These are phyloP conservation scores for Ustilago esculenta DNA, from an alignment of 1,284 basidiomycete species.

Conservation along the genomic window DNA sequence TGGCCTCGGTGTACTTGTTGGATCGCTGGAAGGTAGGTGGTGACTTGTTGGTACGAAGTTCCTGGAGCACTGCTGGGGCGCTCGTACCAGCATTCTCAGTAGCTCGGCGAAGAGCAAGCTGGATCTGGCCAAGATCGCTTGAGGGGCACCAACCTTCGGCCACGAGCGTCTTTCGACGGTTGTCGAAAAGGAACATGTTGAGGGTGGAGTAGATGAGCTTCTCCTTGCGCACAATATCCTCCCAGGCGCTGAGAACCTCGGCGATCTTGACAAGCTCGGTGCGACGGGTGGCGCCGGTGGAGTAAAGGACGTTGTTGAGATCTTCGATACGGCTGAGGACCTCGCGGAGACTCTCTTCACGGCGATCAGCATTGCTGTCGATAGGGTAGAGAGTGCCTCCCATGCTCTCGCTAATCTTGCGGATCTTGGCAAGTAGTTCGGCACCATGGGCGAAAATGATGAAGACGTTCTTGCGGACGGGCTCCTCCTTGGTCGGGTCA, in stretches of 20 bases:
- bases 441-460: conserved; percentile 99
- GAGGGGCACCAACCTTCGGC: conserved; percentile 99
- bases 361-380: conserved; percentile 90
- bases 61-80: conserved; percentile 90
- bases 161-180: conserved; percentile 89
- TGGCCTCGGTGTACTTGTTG: conserved; percentile 96
- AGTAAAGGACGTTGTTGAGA: conserved; percentile 82
- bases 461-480: conserved; percentile 87
- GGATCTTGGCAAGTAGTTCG: conserved; percentile 92
- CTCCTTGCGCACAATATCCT: conserved; percentile 92
- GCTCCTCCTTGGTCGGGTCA: conserved; percentile 76
- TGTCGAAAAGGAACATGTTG: conserved; percentile 84
- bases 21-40: conserved; percentile 96
- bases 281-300: conserved; percentile 74
- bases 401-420: conserved; percentile 98
- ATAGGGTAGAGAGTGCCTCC: conserved; percentile 96
- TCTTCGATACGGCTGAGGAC: conserved; percentile 91
- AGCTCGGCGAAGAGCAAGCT: conserved; percentile 88
- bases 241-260: conserved; percentile 87
- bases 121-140: conserved; percentile 85
- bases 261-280: conserved; percentile 86
- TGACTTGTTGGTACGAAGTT: conserved; percentile 86
- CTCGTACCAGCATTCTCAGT: conserved; percentile 93
- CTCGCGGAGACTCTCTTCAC: conserved; percentile 86
- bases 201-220: conserved; percentile 78